phyloP scores from a whole-genome alignment of 345 rosid species.

The Sonneratia caseolaris region DNA sequence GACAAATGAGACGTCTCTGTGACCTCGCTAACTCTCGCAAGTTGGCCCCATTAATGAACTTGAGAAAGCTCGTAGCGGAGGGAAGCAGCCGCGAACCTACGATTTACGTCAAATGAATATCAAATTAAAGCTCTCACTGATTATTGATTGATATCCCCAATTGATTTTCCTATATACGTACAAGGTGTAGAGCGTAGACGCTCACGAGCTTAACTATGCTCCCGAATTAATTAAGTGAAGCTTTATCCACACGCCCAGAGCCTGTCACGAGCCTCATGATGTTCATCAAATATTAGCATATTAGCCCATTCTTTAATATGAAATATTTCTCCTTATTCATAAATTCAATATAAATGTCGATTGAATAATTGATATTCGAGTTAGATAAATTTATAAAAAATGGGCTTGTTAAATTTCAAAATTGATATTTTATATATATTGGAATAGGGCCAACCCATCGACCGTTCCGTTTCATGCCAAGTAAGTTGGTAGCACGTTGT shows the following conservation, averaged over 20 bases:
- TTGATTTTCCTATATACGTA: no score
- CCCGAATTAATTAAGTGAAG: background rate
- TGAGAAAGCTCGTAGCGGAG: background rate
- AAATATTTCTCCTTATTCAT: no score
- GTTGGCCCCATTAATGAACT: background rate
- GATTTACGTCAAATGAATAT: background rate
- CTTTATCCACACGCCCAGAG: background rate
- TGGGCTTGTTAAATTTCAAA: no score
- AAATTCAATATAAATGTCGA: no score
- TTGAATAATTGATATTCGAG: no score
- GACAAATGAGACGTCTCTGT: background rate
- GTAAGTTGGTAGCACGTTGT: no score
- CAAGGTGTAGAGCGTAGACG: background rate
- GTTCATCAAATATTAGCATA: background rate
- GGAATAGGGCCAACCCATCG: no score
- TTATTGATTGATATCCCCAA: background rate
- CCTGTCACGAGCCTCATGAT: background rate
- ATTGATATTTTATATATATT: no score
- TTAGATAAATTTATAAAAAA: no score
- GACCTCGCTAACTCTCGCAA: background rate
- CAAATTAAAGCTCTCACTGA: background rate
- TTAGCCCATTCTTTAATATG: no score
- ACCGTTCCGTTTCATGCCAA: no score
- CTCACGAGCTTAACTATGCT: background rate
- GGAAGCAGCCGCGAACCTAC: slow-evolving; percentile 1